phyloP scores from a whole-genome alignment of 176 grass and related monocot genomes.

The Carex pumila region DNA sequence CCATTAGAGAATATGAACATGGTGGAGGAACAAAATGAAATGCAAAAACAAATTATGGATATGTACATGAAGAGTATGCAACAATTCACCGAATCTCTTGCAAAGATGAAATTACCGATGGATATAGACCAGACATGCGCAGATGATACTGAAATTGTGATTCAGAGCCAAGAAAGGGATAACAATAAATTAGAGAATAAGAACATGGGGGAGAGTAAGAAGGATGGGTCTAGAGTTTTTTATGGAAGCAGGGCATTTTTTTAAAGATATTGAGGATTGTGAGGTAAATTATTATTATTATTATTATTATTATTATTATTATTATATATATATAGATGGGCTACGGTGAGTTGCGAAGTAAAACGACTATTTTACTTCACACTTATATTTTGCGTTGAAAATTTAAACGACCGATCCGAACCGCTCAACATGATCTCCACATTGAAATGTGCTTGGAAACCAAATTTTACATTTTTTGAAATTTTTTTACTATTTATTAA shows the following conservation, averaged over 20 bases:
- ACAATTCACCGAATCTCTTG: slow-evolving; percentile 73
- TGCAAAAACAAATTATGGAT: slow-evolving; percentile 94
- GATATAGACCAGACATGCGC: slow-evolving; percentile 27
- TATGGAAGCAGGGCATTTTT: slow-evolving; percentile 97
- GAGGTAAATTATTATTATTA: background rate
- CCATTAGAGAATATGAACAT: slow-evolving; percentile 46
- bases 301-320: too few species aligned
- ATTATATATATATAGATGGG: too few species aligned
- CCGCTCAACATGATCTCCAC: too few species aligned
- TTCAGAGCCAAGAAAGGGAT: slow-evolving; percentile 16
- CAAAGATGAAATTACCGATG: slow-evolving; percentile 69
- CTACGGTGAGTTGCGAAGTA: too few species aligned
- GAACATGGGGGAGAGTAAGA: slow-evolving; percentile 36
- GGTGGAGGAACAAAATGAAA: slow-evolving; percentile 61
- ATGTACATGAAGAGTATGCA: slow-evolving; percentile 98
- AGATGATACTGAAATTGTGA: slow-evolving; percentile 9
- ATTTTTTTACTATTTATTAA: too few species aligned
- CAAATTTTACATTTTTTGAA: too few species aligned
- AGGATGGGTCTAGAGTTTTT: slow-evolving; percentile 77
- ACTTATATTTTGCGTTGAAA: too few species aligned
- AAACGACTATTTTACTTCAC: too few species aligned
- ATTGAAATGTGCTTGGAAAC: too few species aligned
- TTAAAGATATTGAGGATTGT: slow-evolving; percentile 29
- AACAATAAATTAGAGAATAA: slow-evolving; percentile 31
- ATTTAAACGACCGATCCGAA: too few species aligned